Base-by-base conservation (phyloP, 495 filamentous ascomycete species). In the Cryomyces minteri region DNA sequence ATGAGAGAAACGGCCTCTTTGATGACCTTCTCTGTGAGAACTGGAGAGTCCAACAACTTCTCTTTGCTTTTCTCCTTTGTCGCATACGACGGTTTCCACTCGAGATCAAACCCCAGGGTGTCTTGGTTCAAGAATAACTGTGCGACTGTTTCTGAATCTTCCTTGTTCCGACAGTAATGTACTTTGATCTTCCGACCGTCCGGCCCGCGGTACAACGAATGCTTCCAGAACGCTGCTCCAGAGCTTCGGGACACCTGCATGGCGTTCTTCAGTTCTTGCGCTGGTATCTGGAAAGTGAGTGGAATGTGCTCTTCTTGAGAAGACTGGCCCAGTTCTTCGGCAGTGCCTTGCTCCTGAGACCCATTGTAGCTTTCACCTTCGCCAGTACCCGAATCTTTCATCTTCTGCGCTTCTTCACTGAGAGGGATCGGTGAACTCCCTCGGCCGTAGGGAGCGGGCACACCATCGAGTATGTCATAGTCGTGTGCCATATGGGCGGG, bases 21-120 rank as follows among this genome's bases (percentile, higher is more conserved):
- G 49, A 57, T 57, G 5, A 39, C 50, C 4, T 28, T 39, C 6
- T 31, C 28, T 25, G 18, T 25, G 18, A 25, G 18, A 25, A 25
- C 18, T 25, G 18, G 18, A 25, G 18, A 9, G 43, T 11, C 7
- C 47, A 32, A n/a, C 36, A 45, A 31, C 14, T 12, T 5, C 41
- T 46, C 31, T 36, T 49, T 5, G 50, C 50, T 7, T 39, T 41
- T 4, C 43, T 39, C 34, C 12, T 12, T 37, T 37, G 34, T 1
- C 9, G 12, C 8, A 18, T 18, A 30, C 11, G 31, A 8, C 1
- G 44, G 34, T 38, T 55, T 56, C 62, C 62, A 65, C 39, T 65
- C 62, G 32, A 65, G 53, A 40, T 65, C 62, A 42, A 65, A 65
- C 25, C 62, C 62, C 8, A 65, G 32, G 2, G 62, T 49, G 30